Percentiles rank a stretch among this genome's conserved stretches.
Conservation (phyloP, 805 yeast genomes). For the Metschnikowia anglica region DNA sequence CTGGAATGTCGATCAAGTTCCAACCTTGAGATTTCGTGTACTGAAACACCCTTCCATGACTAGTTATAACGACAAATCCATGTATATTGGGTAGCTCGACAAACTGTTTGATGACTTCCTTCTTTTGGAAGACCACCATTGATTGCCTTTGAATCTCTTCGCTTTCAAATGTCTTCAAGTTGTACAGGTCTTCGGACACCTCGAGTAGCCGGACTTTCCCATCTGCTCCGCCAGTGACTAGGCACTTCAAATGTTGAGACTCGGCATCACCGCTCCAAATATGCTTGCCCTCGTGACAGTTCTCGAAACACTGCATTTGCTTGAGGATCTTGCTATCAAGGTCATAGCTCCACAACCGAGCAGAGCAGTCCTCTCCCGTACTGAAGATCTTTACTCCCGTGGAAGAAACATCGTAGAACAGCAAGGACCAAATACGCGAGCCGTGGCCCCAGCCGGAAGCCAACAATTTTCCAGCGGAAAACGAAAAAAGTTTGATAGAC, state of each 20-base stretch:
- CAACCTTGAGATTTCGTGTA: constrained; percentile 7
- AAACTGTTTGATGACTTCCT: constrained; percentile 63
- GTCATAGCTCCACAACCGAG: constrained; percentile 68
- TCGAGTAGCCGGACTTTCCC: constrained; percentile 73
- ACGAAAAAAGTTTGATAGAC: constrained; percentile 75
- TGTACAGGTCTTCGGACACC: constrained; percentile 3
- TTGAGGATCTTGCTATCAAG: constrained; percentile 29
- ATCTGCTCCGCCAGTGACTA: constrained; percentile 92
- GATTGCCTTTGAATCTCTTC: constrained; percentile 9
- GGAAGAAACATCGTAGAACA: constrained; percentile 47
- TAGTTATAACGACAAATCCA: constrained; percentile 52
- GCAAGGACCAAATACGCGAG: constrained; percentile 87
- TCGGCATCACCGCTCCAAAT: constrained; percentile 77
- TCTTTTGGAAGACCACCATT: constrained; percentile 27
- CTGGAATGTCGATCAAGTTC: constrained; percentile 5
- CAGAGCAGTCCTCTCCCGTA: constrained; percentile 82
- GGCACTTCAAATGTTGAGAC: constrained; percentile 40
- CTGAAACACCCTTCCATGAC: constrained; percentile 52
- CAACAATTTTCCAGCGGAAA: constrained; percentile 52
- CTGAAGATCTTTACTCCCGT: constrained; percentile 48
- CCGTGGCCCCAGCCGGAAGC: constrained; percentile 96
- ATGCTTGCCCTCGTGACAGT: constrained; percentile 81
- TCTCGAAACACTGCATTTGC: constrained; percentile 49
- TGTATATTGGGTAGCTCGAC: constrained; percentile 45
- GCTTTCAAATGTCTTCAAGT: not conserved